Percentiles rank a stretch among this genome's conserved stretches.
Evolutionary conservation across 2,329 filamentous ascomycete species (phyloP).

Genomic region (Ambrosiella beaveri): DNA sequence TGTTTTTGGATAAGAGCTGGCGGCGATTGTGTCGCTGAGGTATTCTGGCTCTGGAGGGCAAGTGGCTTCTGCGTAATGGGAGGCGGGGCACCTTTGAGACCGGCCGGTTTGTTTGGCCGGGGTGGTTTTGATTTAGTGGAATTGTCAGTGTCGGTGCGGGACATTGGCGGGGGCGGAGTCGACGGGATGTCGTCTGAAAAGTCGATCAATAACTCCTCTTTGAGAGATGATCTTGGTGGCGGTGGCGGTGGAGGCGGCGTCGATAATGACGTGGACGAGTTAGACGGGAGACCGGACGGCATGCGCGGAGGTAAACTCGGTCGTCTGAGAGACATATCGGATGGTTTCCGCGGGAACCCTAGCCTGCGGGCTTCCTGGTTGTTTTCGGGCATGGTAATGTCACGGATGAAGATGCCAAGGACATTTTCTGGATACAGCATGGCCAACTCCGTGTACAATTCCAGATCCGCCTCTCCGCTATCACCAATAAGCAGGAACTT

Average conservation of each 20-base stretch:
- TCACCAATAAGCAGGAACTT: slow-evolving; percentile 84
- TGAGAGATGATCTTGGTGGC: slow-evolving; percentile 18
- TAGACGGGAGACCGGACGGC: neutral
- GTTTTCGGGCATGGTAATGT: slow-evolving; percentile 66
- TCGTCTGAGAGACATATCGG: neutral
- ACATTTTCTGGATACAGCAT: slow-evolving; percentile 68
- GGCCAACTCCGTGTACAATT: slow-evolving; percentile 92
- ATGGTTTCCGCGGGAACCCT: neutral
- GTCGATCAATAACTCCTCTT: slow-evolving; percentile 41
- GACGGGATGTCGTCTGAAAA: slow-evolving; percentile 27
- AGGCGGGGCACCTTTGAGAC: slow-evolving; percentile 28
- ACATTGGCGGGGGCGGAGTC: slow-evolving; percentile 6
- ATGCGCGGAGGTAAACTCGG: slow-evolving; percentile 3
- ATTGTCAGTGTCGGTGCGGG: neutral
- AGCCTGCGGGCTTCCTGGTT: slow-evolving; percentile 16
- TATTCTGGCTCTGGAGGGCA: slow-evolving; percentile 2
- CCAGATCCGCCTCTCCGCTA: slow-evolving; percentile 88
- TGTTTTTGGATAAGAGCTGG: slow-evolving; percentile 22
- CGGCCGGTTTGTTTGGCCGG: slow-evolving; percentile 39
- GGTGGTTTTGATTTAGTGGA: slow-evolving; percentile 25
- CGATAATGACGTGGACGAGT: neutral
- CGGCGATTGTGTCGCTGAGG: slow-evolving; percentile 14
- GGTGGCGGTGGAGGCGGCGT: slow-evolving; percentile 1
- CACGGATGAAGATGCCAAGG: slow-evolving; percentile 78
- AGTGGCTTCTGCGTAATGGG: neutral